These are phyloP conservation scores for Ophiognomonia clavigignenti-juglandacearum DNA, from an alignment of 2,329 filamentous ascomycete genomes.

Conservation along the genomic window DNA sequence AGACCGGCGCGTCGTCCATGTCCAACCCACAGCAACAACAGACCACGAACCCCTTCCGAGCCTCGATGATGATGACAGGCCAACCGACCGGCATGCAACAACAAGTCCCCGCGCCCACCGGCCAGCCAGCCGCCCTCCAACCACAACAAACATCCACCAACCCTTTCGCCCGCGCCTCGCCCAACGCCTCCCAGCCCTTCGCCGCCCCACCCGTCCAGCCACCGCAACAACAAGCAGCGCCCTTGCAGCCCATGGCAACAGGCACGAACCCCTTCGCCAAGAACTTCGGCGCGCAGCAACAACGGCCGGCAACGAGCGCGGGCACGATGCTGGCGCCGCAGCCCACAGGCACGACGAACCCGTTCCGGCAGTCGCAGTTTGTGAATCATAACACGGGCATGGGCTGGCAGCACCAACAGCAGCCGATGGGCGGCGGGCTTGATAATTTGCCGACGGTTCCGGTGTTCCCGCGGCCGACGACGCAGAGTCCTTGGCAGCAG, in stretches of 20 bases:
- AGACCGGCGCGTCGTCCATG: conserved; percentile 36
- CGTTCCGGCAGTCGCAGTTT: conserved; percentile 87
- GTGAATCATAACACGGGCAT: conserved; percentile 83
- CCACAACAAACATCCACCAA: conserved; percentile 67
- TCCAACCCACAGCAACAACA: conserved; percentile 47
- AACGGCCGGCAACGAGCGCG: conserved; percentile 40
- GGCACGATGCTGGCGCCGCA: conserved; percentile 61
- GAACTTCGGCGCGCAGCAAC: conserved; percentile 33
- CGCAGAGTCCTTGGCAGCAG: conserved; percentile 58
- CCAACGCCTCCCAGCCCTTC: conserved; percentile 28
- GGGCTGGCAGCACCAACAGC: conserved; percentile 78
- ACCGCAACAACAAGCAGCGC: conserved; percentile 32
- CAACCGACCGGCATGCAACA: conserved; percentile 42
- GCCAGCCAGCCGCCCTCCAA: conserved; percentile 34
- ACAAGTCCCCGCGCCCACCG: conserved; percentile 32
- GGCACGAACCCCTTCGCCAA: conserved; percentile 58
- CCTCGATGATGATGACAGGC: conserved; percentile 75
- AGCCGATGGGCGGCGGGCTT: conserved; percentile 74
- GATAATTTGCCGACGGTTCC: conserved; percentile 75
- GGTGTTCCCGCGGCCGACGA: conserved; percentile 77
- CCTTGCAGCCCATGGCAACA: conserved; percentile 45
- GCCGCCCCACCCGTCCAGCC: conserved; percentile 35
- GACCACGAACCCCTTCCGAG: conserved; percentile 87
- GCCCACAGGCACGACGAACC: conserved; percentile 85
- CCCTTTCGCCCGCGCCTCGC: conserved; percentile 67